Base-by-base conservation (phyloP, 2,329 filamentous ascomycete genomes). In the Rhinocladiella mackenziei region DNA sequence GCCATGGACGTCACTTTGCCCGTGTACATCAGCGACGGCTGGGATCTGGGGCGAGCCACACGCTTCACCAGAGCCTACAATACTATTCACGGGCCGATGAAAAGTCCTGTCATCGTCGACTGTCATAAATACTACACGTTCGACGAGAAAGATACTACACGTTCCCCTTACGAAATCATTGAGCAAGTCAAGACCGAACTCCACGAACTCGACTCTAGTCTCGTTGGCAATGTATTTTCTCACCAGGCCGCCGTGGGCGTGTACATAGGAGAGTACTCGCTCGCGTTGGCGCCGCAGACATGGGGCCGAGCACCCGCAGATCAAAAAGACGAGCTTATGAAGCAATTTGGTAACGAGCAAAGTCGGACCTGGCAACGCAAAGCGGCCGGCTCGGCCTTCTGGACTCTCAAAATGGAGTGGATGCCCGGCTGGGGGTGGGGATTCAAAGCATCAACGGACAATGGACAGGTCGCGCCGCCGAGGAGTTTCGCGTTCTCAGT, bases 341-440 rank as follows among this genome's bases (percentile, higher is more conserved):
- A 68, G 63, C 18, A 74, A 47, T 58, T 77, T 68, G 17, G 66
- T 63, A 8, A 60, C 32, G 67, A 65, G 2, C 70, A 80, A 55
- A 70, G 65, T 18, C 56, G 64, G 8, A 65, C 65, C 31, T 80
- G 72, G 60, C 69, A 75, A 43, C 56, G 68, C n/a, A 67, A 66
- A 32, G 61, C 72, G 10, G 72, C 71, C 2, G 77, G 77, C 1
- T 67, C 66, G 22, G 78, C 72, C 55, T 81, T 80, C 62, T 80
- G 77, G 77, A 80, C 77, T 0, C 75, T 68, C 56, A 76, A 76
- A 42, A 80, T 80, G 75, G 59, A 77, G 51, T 80, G 76, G 75
- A 76, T 77, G 69, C 69, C 71, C n/a, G 77, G 76, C 9, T 76
- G 76, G 9, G 76, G 77, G 58, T 80, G 77, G 77, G 76, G 76